These are phyloP conservation scores for Podosphaera xanthii DNA, from an alignment of 2,329 filamentous ascomycete genomes.

Conservation along the genomic window DNA sequence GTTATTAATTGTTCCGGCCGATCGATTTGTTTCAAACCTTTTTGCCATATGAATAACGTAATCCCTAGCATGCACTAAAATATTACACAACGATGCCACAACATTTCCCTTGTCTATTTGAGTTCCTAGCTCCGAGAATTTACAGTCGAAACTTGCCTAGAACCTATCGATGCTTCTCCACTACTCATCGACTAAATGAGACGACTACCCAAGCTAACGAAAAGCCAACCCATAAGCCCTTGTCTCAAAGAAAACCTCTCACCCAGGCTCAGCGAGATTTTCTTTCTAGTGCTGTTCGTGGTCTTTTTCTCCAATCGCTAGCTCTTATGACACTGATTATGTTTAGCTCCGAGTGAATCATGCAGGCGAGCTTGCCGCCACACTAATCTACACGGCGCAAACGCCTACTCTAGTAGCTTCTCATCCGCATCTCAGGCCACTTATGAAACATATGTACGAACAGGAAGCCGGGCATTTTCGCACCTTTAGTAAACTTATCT, in stretches of 20 bases:
- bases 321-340: neutral
- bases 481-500: slow-evolving; percentile 66
- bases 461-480: slow-evolving; percentile 75
- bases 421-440: slow-evolving; percentile 66
- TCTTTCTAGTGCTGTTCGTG: slow-evolving; percentile 45
- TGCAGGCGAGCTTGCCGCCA: slow-evolving; percentile 89
- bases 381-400: slow-evolving; percentile 79
- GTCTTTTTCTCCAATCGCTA: neutral
- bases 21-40: neutral
- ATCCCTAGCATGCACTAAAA: neutral
- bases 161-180: slow-evolving; percentile 9
- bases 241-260: slow-evolving; percentile 23
- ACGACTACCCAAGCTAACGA: neutral
- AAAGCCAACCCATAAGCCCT: slow-evolving; percentile 10
- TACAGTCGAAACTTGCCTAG: slow-evolving; percentile 4
- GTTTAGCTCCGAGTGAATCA: slow-evolving; percentile 75
- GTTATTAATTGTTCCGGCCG: neutral
- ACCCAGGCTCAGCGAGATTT: slow-evolving; percentile 50
- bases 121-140: slow-evolving; percentile 19
- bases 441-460: slow-evolving; percentile 97
- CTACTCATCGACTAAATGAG: slow-evolving; percentile 2
- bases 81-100: neutral
- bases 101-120: slow-evolving; percentile 13
- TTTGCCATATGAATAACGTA: neutral
- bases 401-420: slow-evolving; percentile 56